These are phyloP conservation scores for Stellera chamaejasme DNA, from an alignment of 345 rosid species.

Conservation along the genomic window DNA sequence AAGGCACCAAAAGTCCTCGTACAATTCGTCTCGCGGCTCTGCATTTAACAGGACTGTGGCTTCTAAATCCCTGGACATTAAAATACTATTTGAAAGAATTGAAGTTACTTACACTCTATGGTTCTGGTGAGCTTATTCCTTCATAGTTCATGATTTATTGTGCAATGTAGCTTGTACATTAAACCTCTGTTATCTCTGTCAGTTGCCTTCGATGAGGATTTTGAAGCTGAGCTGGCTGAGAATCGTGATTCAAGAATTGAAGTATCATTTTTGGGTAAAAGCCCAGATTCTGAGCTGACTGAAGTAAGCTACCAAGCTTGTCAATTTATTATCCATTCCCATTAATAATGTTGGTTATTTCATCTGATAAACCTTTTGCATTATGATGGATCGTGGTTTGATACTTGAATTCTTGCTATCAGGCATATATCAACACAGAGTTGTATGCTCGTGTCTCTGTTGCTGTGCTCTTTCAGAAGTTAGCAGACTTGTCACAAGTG, in stretches of 20 bases:
- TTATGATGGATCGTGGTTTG: slow-evolving; percentile 6
- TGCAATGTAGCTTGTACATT: background rate
- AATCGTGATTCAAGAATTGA: slow-evolving; percentile 76
- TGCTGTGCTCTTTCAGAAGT: slow-evolving; percentile 65
- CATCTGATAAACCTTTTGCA: slow-evolving; percentile 1
- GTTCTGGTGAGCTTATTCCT: slow-evolving; percentile 55
- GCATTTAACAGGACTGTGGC: slow-evolving; percentile 90
- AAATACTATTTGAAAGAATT: slow-evolving; percentile 78
- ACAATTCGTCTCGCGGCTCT: slow-evolving; percentile 94
- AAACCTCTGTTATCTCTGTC: slow-evolving; percentile 7
- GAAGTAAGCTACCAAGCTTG: slow-evolving; percentile 47
- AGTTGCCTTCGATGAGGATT: slow-evolving; percentile 99
- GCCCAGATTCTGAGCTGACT: slow-evolving; percentile 69
- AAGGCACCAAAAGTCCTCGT: slow-evolving; percentile 92
- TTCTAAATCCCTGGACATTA: slow-evolving; percentile 56
- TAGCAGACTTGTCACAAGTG: slow-evolving; percentile 47
- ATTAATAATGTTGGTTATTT: background rate
- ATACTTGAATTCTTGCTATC: slow-evolving; percentile 16
- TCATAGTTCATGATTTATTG: background rate
- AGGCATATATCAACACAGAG: slow-evolving; percentile 90
- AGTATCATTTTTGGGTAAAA: slow-evolving; percentile 60
- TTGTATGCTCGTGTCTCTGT: slow-evolving; percentile 92
- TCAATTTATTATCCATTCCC: slow-evolving; percentile 1
- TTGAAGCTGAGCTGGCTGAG: slow-evolving; percentile 84
- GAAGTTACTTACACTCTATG: slow-evolving; percentile 80